Percentiles rank a stretch among this genome's conserved stretches.
These are phyloP conservation scores for Closterium sp. DNA, from an alignment of 139 green algal species.

Conservation along the genomic window DNA sequence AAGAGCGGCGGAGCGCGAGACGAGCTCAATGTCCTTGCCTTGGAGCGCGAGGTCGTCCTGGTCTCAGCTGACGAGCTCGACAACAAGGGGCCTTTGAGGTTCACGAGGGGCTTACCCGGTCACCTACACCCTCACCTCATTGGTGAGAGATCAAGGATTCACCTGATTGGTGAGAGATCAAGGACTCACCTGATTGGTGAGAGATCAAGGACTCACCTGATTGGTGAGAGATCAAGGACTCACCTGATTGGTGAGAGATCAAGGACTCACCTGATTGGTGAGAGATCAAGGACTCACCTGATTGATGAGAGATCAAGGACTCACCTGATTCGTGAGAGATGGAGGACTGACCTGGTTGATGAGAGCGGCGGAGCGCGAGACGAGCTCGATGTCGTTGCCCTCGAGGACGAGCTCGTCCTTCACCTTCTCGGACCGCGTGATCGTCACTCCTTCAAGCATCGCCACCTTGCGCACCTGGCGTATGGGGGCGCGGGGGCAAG, in stretches of 20 bases:
- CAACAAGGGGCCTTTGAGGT: no score
- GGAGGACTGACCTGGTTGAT: slow-evolving; percentile 75
- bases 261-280: neutral
- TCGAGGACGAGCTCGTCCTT: slow-evolving; percentile 96
- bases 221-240: neutral
- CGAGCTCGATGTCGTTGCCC: slow-evolving; percentile 95
- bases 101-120: no score
- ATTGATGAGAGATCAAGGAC: neutral
- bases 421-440: slow-evolving; percentile 70
- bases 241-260: no score
- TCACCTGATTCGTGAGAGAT: no score
- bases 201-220: neutral
- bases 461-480: slow-evolving; percentile 79
- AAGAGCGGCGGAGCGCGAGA: no score
- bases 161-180: neutral
- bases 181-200: neutral
- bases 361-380: slow-evolving; percentile 78
- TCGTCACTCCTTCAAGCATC: slow-evolving; percentile 86
- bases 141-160: no score
- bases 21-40: no score
- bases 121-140: no score
- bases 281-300: neutral
- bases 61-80: no score
- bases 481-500: neutral
- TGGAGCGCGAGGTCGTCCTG: no score